Conservation (phyloP, 495 filamentous ascomycete genomes). For the Aspergillus carlsbadensis region DNA sequence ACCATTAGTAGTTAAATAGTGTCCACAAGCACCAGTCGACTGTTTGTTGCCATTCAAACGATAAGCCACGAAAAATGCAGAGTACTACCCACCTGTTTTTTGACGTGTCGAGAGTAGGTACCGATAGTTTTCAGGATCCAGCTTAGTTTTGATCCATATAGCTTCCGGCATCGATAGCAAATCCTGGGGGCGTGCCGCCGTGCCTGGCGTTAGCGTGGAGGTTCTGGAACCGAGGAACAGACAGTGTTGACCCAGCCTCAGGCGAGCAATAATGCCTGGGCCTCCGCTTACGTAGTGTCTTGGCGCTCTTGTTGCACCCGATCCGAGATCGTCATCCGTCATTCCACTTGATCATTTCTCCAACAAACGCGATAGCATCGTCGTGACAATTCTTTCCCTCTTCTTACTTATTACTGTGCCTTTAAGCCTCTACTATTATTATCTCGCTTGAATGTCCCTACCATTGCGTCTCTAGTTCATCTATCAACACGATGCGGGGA, state of each 20-base stretch:
- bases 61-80: no score
- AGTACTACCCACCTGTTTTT: no score
- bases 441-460: conserved; percentile 1
- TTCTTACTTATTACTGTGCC: not conserved
- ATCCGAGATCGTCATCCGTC: conserved; percentile 6
- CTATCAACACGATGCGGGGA: conserved; percentile 35
- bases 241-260: no score
- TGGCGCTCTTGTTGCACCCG: conserved; percentile 2
- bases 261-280: not conserved
- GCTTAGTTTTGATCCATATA: no score
- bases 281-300: conserved; percentile 19
- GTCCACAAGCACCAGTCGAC: no score
- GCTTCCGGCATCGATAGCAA: no score
- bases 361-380: not conserved
- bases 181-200: not conserved
- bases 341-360: conserved; percentile 1
- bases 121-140: no score
- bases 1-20: no score
- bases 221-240: conserved; percentile 11
- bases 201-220: conserved; percentile 21
- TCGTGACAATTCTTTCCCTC: not conserved
- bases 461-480: not conserved
- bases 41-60: no score
- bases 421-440: not conserved
- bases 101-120: no score